Evolutionary conservation across 768 basidiomycete genomes (phyloP), one percentile per base, ranked within the genome.

Genomic region (Dacryopinax spathularia): DNA sequence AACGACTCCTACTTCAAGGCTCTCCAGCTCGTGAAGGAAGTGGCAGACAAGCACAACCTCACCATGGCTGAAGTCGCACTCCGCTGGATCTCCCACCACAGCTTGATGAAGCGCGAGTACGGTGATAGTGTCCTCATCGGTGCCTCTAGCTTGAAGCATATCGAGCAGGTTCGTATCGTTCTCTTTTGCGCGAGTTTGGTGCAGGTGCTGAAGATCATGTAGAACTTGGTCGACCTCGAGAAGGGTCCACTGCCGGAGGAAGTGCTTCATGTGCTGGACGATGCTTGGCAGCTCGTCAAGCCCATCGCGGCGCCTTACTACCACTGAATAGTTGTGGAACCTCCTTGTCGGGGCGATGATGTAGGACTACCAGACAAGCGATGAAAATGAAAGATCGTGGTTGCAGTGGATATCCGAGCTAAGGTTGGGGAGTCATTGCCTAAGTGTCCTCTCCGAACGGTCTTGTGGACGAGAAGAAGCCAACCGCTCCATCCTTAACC

Each of bases 121-220:
- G 78, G 80, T 12, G 80, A 82, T 67, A 71, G 79, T 25, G 73
- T 85, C 63, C 73, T 86, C 63, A 84, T 87, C 66, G 84, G 84
- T n/a, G 84, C 84, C 29, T 82, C 80, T 2, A 82, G 77, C 64
- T 60, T 81, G 66, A 73, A 75, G 33, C 85, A 87, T 67, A 80
- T 84, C 56, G 78, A 84, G 69, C 74, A 80, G 73, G 79, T 78
- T 33, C 61, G 37, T 44, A n/a, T 33, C 35, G 27, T 27, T 2
- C 2, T 18, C 16, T 20, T 37, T n/a, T 16, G 27, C 41, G n/a
- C 15, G 31, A 56, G 7, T n/a, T n/a, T n/a, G n/a, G n/a, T n/a
- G n/a, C n/a, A n/a, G 15, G 22, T n/a, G n/a, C 36, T 18, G 48
- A 10, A 15, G n/a, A 41, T 9, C 5, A 25, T 27, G 34, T 62